phyloP scores from a whole-genome alignment of 441 rosid genomes.

The Arabidopsis lyrata region DNA sequence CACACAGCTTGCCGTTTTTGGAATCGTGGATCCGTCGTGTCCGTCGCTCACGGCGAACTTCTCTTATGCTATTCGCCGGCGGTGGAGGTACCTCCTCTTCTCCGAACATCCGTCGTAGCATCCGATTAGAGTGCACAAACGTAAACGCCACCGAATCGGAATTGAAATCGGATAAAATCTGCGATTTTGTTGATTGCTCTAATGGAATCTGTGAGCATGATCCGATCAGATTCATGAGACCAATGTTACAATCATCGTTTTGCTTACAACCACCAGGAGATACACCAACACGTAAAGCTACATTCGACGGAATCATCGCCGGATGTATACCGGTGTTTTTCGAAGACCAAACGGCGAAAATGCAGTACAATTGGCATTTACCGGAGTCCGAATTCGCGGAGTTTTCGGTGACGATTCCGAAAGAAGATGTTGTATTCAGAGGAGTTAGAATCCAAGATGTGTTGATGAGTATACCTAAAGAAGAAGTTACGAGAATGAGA shows the following conservation, averaged over 20 bases:
- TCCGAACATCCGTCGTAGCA: slow-evolving; percentile 82
- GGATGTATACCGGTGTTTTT: slow-evolving; percentile 96
- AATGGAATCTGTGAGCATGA: slow-evolving; percentile 93
- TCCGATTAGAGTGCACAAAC: slow-evolving; percentile 72
- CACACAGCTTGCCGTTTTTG: slow-evolving; percentile 60
- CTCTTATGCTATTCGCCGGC: slow-evolving; percentile 82
- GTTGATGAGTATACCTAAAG: slow-evolving; percentile 65
- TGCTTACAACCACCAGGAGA: slow-evolving; percentile 95
- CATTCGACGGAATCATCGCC: slow-evolving; percentile 80
- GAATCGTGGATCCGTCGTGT: slow-evolving; percentile 80
- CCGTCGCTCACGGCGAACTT: slow-evolving; percentile 59
- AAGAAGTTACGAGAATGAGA: slow-evolving; percentile 72
- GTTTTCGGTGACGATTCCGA: slow-evolving; percentile 72
- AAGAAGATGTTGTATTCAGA: slow-evolving; percentile 83
- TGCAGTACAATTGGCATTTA: slow-evolving; percentile 82
- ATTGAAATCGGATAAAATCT: slow-evolving; percentile 42
- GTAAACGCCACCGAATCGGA: slow-evolving; percentile 30
- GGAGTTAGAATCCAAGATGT: slow-evolving; percentile 76
- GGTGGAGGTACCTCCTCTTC: slow-evolving; percentile 71
- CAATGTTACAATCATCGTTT: slow-evolving; percentile 74
- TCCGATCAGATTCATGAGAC: slow-evolving; percentile 79
- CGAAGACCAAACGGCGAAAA: slow-evolving; percentile 75
- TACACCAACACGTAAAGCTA: slow-evolving; percentile 82
- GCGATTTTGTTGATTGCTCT: slow-evolving; percentile 86
- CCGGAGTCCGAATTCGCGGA: slow-evolving; percentile 58